Conservation (phyloP, 352 stramenopile genomes). For the Globisporangium canariense region DNA sequence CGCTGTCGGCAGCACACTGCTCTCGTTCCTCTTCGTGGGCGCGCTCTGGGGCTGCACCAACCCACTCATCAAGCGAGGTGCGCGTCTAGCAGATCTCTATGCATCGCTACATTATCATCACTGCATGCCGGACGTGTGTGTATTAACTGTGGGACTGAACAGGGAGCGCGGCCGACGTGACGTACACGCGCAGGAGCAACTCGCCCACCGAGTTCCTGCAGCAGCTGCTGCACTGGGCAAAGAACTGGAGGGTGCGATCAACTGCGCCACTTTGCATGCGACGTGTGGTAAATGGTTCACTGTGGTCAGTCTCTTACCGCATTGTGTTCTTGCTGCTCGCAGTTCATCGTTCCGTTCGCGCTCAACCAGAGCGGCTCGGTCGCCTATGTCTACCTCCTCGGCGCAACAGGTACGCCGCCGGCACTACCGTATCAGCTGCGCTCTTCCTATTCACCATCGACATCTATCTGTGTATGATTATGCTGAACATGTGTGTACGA, state of each 20-base stretch:
- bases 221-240: constrained; percentile 43
- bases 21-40: constrained; percentile 82
- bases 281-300: neutral
- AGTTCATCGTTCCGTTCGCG: constrained; percentile 82
- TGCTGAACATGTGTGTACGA: neutral
- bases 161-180: constrained; percentile 49
- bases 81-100: neutral
- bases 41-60: constrained; percentile 87
- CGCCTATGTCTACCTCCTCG: constrained; percentile 76
- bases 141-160: neutral
- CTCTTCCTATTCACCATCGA: too few relatives aligned
- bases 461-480: too few relatives aligned
- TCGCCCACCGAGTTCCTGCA: constrained; percentile 42
- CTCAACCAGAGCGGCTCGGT: constrained; percentile 84
- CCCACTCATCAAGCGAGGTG: constrained; percentile 79
- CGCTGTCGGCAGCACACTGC: constrained; percentile 28
- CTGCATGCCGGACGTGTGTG: too few relatives aligned
- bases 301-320: neutral
- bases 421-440: too few relatives aligned
- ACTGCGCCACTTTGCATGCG: neutral
- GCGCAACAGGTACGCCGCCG: constrained; percentile 45
- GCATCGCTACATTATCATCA: too few relatives aligned
- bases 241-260: constrained; percentile 67
- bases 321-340: neutral
- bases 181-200: constrained; percentile 66